Conservation (phyloP, 805 yeast genomes). For the Saccharomyces kudriavzevii region DNA sequence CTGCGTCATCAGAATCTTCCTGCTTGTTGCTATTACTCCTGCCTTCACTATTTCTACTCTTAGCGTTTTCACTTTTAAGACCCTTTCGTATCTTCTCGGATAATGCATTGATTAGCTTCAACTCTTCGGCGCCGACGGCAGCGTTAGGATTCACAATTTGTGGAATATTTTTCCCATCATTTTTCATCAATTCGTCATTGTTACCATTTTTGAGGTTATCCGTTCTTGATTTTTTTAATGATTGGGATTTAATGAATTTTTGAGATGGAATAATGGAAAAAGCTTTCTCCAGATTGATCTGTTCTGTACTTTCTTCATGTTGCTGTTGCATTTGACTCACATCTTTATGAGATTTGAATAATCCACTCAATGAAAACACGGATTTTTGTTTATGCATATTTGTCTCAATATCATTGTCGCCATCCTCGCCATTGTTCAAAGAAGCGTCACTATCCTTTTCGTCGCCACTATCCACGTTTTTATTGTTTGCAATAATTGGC, state of each 20-base stretch:
- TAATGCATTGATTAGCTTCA: constrained; percentile 41
- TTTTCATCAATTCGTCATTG: constrained; percentile 1
- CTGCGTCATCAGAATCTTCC: neutral
- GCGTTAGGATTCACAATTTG: constrained; percentile 27
- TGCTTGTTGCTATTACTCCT: neutral
- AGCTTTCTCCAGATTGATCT: constrained; percentile 7
- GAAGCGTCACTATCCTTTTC: neutral
- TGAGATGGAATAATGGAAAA: constrained; percentile 7
- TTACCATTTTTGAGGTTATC: neutral
- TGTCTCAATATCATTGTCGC: neutral
- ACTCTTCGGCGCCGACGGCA: constrained; percentile 46
- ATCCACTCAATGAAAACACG: constrained; percentile 16
- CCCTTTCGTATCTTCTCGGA: constrained; percentile 41
- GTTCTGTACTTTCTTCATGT: neutral
- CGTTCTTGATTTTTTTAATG: neutral
- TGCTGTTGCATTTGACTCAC: neutral
- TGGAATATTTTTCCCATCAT: constrained; percentile 9
- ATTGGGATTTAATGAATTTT: constrained; percentile 1
- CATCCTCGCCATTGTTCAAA: constrained; percentile 1
- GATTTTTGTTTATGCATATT: constrained; percentile 7
- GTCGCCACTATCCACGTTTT: constrained; percentile 1
- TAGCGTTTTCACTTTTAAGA: constrained; percentile 22
- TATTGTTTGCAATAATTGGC: constrained; percentile 10
- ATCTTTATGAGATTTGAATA: constrained; percentile 18
- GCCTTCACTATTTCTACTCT: neutral